phyloP scores from a whole-genome alignment of 2,329 filamentous ascomycete genomes.

The Remersonia thermophila region DNA sequence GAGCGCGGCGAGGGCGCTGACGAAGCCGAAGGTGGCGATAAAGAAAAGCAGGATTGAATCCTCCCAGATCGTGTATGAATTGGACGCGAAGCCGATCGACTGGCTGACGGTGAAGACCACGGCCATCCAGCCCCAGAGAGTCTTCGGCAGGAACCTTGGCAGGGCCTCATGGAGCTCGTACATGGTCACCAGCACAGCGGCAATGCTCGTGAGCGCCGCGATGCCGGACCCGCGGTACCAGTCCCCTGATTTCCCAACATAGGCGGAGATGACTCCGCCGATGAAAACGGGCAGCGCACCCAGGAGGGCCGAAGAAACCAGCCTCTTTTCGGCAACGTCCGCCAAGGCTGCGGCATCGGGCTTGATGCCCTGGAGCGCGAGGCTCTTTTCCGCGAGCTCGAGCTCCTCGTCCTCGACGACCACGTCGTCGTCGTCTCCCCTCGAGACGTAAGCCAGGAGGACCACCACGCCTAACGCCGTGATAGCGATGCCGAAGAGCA shows the following conservation, averaged over 20 bases:
- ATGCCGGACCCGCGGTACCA: conserved; percentile 29
- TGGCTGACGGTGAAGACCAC: conserved; percentile 72
- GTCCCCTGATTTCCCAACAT: conserved; percentile 26
- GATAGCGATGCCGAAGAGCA: conserved; percentile 66
- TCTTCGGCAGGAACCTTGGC: conserved; percentile 51
- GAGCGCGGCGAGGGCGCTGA: conserved; percentile 63
- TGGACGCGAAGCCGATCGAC: conserved; percentile 89
- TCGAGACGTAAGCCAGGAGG: conserved; percentile 60
- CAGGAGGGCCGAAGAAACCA: conserved; percentile 26
- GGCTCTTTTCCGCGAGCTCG: conserved; percentile 44
- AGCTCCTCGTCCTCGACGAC: conserved; percentile 42
- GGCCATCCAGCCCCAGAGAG: conserved; percentile 80
- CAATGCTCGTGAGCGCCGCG: conserved; percentile 33
- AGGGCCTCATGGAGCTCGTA: conserved; percentile 32
- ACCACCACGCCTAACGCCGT: conserved; percentile 55
- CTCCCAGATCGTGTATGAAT: conserved; percentile 98
- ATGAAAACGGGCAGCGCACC: conserved; percentile 24
- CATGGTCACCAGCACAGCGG: conserved; percentile 29
- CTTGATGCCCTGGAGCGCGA: conserved; percentile 36
- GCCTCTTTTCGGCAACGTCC: conserved; percentile 27
- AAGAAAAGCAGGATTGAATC: conserved; percentile 90
- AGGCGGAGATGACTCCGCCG: conserved; percentile 21
- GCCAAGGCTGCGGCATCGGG: conserved; percentile 18
- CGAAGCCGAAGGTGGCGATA: conserved; percentile 71
- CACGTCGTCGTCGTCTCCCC: conserved; percentile 42